Evolutionary conservation across 2,329 filamentous ascomycete genomes (phyloP).

Genomic region (Diaporthe ampelina): DNA sequence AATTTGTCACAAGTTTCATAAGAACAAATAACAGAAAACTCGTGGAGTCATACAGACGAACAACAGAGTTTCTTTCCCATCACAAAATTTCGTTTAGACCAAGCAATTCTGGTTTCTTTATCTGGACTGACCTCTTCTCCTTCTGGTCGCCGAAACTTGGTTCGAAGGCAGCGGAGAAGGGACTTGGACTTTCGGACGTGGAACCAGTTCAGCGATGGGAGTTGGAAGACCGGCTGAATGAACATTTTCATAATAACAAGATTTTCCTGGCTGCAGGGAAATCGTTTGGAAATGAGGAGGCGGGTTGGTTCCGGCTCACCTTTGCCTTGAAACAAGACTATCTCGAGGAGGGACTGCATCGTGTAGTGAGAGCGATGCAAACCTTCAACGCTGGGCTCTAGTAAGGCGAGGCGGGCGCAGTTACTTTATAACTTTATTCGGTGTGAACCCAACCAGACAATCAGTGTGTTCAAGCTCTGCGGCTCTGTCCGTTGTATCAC

Average conservation of each 20-base stretch:
- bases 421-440: no score
- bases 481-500: no score
- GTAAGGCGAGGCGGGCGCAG: no score
- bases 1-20: not conserved
- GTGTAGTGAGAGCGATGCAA: not conserved
- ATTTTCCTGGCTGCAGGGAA: not conserved
- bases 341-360: not conserved
- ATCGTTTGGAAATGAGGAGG: not conserved
- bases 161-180: not conserved
- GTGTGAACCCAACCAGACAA: no score
- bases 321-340: not conserved
- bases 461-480: no score
- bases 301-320: not conserved
- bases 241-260: not conserved
- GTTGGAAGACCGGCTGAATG: not conserved
- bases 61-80: not conserved
- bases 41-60: not conserved
- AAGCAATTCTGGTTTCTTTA: not conserved
- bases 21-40: not conserved
- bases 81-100: not conserved
- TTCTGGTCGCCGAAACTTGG: not conserved
- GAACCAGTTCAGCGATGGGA: not conserved
- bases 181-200: not conserved
- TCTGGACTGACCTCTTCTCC: not conserved
- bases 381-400: not conserved